Percentiles rank a stretch among this genome's conserved stretches.
Conservation (phyloP, 768 basidiomycete genomes). For the Tephrocybe sp. region DNA sequence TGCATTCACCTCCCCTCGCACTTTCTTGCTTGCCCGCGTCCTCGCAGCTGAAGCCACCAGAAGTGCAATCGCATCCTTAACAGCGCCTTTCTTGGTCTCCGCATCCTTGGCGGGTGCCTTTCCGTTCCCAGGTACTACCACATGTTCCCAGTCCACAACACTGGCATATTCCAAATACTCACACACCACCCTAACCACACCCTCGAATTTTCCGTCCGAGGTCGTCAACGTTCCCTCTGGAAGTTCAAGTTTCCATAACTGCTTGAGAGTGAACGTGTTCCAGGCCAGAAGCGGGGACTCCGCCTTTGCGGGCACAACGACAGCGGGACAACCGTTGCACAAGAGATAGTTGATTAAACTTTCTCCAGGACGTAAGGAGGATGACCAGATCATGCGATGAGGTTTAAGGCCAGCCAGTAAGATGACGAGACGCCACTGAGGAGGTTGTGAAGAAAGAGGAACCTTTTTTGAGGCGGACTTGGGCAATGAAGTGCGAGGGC, state of each 20-base stretch:
- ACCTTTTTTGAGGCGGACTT: slow-evolving; percentile 32
- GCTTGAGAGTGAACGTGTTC: slow-evolving; percentile 57
- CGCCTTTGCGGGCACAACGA: slow-evolving; percentile 56
- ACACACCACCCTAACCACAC: slow-evolving; percentile 51
- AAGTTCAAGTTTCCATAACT: slow-evolving; percentile 51
- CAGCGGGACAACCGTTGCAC: slow-evolving; percentile 57
- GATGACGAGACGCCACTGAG: slow-evolving; percentile 53
- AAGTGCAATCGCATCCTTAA: slow-evolving; percentile 47
- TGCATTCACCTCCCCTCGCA: slow-evolving; percentile 51
- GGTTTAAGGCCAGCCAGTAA: slow-evolving; percentile 58
- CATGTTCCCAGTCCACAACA: slow-evolving; percentile 59
- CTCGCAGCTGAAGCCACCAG: slow-evolving; percentile 54
- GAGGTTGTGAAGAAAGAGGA: slow-evolving; percentile 37
- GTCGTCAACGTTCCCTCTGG: slow-evolving; percentile 30
- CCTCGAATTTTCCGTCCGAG: slow-evolving; percentile 40
- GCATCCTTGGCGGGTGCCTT: slow-evolving; percentile 11
- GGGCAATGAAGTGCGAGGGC: no score
- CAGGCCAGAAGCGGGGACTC: slow-evolving; percentile 65
- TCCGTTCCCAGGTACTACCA: slow-evolving; percentile 25
- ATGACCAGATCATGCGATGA: slow-evolving; percentile 57
- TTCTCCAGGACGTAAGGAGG: slow-evolving; percentile 55
- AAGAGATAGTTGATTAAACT: slow-evolving; percentile 62
- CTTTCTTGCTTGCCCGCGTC: slow-evolving; percentile 50
- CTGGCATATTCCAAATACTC: slow-evolving; percentile 63
- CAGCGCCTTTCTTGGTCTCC: slow-evolving; percentile 31